Percentiles rank a stretch among this genome's conserved stretches.
Evolutionary conservation across 805 yeast genomes (phyloP).

Genomic region (Yarrowia phangngaensis): DNA sequence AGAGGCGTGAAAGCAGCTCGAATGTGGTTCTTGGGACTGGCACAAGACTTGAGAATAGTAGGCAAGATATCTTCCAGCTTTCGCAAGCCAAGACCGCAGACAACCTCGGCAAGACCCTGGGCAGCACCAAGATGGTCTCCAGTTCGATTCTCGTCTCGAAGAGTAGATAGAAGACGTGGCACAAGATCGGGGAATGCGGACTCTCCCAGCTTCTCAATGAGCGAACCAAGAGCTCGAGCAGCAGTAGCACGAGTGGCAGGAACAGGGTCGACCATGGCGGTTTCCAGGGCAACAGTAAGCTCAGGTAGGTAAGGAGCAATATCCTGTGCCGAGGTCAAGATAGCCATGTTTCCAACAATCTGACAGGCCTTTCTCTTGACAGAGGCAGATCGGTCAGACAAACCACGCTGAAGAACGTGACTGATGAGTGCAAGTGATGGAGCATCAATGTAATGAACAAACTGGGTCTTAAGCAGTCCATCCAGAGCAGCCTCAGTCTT

Average conservation of each 20-base stretch:
- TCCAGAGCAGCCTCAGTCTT: conserved; percentile 86
- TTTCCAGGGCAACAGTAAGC: conserved; percentile 76
- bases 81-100: conserved; percentile 82
- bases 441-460: conserved; percentile 96
- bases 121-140: conserved; percentile 97
- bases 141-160: conserved; percentile 69
- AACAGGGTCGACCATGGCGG: conserved; percentile 97
- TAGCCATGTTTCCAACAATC: conserved; percentile 98
- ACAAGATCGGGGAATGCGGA: conserved; percentile 90
- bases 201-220: conserved; percentile 95
- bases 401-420: conserved; percentile 92
- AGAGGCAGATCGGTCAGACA: conserved; percentile 89
- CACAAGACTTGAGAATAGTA: conserved; percentile 64
- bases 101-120: conserved; percentile 91
- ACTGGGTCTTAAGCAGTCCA: conserved; percentile 80
- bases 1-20: conserved; percentile 93
- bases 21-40: conserved; percentile 60
- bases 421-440: conserved; percentile 94
- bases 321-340: conserved; percentile 84
- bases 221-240: conserved; percentile 91
- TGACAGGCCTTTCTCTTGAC: conserved; percentile 93
- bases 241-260: conserved; percentile 97
- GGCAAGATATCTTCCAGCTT: conserved; percentile 90
- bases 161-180: conserved; percentile 68
- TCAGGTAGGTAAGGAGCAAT: conserved; percentile 75